phyloP scores from a whole-genome alignment of 1,139 yeast genomes.

The Protomyces gravidus region DNA sequence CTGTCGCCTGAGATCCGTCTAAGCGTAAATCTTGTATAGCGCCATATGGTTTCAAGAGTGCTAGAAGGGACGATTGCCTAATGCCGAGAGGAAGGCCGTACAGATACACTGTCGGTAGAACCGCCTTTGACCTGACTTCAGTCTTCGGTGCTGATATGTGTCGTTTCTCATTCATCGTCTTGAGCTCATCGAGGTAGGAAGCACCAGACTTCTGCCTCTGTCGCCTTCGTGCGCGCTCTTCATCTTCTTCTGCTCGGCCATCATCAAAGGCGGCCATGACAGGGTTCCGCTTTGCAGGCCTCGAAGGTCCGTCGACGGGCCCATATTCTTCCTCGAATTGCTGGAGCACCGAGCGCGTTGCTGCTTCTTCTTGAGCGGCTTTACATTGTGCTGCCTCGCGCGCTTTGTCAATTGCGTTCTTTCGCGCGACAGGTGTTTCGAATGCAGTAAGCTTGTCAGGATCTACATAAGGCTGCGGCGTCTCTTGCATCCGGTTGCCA shows the following conservation, averaged over 20 bases:
- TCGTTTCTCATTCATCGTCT: conserved; percentile 5
- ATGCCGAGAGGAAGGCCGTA: neutral
- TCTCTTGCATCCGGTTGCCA: neutral
- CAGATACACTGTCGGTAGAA: neutral
- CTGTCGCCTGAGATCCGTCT: neutral
- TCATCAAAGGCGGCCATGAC: conserved; percentile 23
- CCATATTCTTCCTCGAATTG: conserved; percentile 30
- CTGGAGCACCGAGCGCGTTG: conserved; percentile 27
- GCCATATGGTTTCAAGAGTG: neutral
- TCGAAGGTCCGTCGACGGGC: neutral
- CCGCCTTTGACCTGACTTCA: neutral
- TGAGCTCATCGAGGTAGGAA: conserved; percentile 13
- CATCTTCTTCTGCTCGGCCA: conserved; percentile 26
- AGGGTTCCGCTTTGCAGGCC: conserved; percentile 4
- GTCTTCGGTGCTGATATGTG: neutral
- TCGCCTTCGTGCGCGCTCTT: conserved; percentile 25
- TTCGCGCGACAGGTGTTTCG: conserved; percentile 19
- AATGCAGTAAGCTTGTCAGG: conserved; percentile 17
- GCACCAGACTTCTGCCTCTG: conserved; percentile 29
- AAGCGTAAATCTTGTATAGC: neutral
- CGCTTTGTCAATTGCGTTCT: conserved; percentile 32
- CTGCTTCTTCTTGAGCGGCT: conserved; percentile 31
- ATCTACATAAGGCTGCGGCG: neutral
- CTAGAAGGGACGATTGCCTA: neutral
- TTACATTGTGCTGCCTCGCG: conserved; percentile 31